Conservation (phyloP, 2,329 filamentous ascomycete genomes). For the Gnomoniopsis sp. region DNA sequence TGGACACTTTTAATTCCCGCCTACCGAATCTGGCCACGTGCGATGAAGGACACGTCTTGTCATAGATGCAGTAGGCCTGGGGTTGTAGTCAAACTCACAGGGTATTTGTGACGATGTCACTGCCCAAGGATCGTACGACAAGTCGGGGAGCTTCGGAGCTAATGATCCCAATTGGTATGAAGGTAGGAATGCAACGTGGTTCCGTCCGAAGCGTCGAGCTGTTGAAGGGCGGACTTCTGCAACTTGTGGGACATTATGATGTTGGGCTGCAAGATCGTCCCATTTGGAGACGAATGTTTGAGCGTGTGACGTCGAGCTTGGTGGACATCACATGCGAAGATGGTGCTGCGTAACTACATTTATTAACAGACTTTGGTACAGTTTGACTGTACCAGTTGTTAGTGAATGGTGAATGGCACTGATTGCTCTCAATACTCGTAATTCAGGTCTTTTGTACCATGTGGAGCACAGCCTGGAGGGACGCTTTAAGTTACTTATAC, state of each 20-base stretch:
- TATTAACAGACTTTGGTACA: background rate
- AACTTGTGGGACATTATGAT: too few species aligned
- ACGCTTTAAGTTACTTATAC: too few species aligned
- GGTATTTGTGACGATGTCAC: background rate
- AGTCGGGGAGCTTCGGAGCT: background rate
- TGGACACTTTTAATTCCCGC: background rate
- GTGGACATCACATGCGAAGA: background rate
- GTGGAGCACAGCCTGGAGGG: too few species aligned
- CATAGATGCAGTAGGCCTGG: constrained; percentile 3
- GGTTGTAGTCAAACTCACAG: background rate
- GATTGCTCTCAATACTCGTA: too few species aligned
- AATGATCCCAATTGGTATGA: background rate
- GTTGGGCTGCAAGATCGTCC: background rate
- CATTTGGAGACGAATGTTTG: background rate
- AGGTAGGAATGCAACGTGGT: background rate
- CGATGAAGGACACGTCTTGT: background rate
- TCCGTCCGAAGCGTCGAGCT: background rate
- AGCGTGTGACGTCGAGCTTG: background rate
- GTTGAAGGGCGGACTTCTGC: background rate
- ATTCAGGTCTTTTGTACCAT: too few species aligned
- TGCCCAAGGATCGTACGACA: background rate
- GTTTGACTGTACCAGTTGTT: background rate
- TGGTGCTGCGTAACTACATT: background rate
- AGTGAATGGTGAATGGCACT: too few species aligned
- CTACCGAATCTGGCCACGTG: background rate